Percentiles rank a stretch among this genome's conserved stretches.
Evolutionary conservation across 2,329 filamentous ascomycete species (phyloP).

Genomic region (Xylariomycetidae sp.): DNA sequence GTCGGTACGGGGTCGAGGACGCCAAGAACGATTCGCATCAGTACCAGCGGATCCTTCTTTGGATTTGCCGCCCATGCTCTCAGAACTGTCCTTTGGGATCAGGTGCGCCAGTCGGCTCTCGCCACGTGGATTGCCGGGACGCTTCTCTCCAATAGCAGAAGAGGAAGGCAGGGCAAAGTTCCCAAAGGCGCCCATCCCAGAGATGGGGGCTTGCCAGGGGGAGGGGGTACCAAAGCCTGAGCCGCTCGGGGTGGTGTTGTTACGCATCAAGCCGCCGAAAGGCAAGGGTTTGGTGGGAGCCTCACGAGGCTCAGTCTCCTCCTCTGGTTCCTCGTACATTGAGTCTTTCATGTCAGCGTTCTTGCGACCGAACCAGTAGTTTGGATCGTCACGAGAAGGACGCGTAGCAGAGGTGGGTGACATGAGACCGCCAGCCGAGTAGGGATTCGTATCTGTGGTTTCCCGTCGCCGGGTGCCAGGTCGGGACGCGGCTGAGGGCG

Average conservation of each 20-base stretch:
- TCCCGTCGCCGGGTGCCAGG: conserved; percentile 77
- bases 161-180: conserved; percentile 69
- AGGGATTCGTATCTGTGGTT: conserved; percentile 65
- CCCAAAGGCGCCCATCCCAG: conserved; percentile 77
- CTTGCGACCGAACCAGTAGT: conserved; percentile 53
- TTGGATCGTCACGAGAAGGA: conserved; percentile 56
- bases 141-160: conserved; percentile 62
- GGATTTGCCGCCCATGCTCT: conserved; percentile 51
- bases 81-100: conserved; percentile 69
- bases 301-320: conserved; percentile 27
- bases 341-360: conserved; percentile 47
- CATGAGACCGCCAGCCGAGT: conserved; percentile 41
- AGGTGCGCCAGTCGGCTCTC: conserved; percentile 84
- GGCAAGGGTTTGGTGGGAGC: conserved; percentile 26
- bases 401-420: conserved; percentile 57
- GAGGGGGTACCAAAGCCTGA: conserved; percentile 34
- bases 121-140: conserved; percentile 61
- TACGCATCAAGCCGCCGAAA: conserved; percentile 45
- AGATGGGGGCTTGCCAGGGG: conserved; percentile 39
- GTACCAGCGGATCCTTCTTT: conserved; percentile 39
- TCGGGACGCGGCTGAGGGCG: conserved; percentile 64
- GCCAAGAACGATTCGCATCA: conserved; percentile 45
- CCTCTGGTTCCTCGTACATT: conserved; percentile 46
- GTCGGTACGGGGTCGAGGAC: conserved; percentile 59
- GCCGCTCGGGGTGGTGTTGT: conserved; percentile 44